Percentiles rank a stretch among this genome's conserved stretches.
These are phyloP conservation scores for Silene noctiflora DNA, from an alignment of 179 eudicot genomes.

Conservation along the genomic window DNA sequence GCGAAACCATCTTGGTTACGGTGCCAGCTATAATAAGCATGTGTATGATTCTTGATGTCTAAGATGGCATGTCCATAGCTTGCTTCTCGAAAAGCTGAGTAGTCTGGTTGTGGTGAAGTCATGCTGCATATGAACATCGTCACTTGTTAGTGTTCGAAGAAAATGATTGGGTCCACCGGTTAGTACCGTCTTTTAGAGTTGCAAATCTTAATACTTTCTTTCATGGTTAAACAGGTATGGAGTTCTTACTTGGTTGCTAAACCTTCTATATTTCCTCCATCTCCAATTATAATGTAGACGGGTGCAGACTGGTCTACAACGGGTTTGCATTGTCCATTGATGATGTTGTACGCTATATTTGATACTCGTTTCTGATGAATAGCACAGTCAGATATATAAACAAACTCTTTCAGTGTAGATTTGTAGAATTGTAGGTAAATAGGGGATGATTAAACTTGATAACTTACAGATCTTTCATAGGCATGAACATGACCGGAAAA, in stretches of 20 bases:
- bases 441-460: background rate
- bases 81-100: conserved; percentile 77
- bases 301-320: conserved; percentile 50
- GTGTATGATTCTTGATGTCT: conserved; percentile 66
- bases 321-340: conserved; percentile 36
- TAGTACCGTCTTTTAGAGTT: too few relatives aligned
- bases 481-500: conserved; percentile 52
- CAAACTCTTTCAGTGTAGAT: background rate
- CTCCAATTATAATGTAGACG: conserved; percentile 48
- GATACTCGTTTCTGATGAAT: conserved; percentile 40
- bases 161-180: too few relatives aligned
- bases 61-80: conserved; percentile 76
- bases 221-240: background rate
- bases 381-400: background rate
- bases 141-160: background rate
- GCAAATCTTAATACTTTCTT: background rate
- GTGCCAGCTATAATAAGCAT: conserved; percentile 57
- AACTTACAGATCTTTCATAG: conserved; percentile 45
- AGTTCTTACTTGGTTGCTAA: conserved; percentile 43
- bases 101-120: conserved; percentile 73
- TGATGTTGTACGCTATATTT: conserved; percentile 39
- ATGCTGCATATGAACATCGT: conserved; percentile 38
- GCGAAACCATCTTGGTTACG: conserved; percentile 51
- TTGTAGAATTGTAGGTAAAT: background rate
- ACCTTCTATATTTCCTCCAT: conserved; percentile 47